These are phyloP conservation scores for Chytridiales sp. DNA, from an alignment of 371 early-diverging fungal species.

Conservation along the genomic window DNA sequence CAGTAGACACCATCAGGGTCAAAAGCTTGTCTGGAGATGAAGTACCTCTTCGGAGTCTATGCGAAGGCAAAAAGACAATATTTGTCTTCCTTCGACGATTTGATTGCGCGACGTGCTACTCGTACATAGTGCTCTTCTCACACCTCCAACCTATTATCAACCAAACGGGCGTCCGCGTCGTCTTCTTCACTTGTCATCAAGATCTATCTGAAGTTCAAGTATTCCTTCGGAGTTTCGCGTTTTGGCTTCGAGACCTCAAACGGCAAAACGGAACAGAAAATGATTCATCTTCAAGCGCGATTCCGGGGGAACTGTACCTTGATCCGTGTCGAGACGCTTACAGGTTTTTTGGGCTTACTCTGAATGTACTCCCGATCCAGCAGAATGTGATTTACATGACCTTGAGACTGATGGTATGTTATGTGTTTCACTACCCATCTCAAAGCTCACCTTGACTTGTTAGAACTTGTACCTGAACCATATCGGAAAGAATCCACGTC, in stretches of 20 bases:
- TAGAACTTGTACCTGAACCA: not conserved
- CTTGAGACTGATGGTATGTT: not conserved
- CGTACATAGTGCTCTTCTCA: slow-evolving; percentile 14
- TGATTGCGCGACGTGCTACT: slow-evolving; percentile 14
- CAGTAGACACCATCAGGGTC: not conserved
- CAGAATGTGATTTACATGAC: not conserved
- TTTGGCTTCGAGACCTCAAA: slow-evolving; percentile 7
- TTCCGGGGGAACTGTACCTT: slow-evolving; percentile 2
- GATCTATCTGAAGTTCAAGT: slow-evolving; percentile 16
- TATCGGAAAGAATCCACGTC: not conserved
- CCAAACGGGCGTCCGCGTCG: slow-evolving; percentile 4
- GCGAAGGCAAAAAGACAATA: not conserved
- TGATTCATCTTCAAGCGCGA: not conserved
- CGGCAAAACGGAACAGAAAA: not conserved
- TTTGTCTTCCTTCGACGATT: slow-evolving; percentile 16
- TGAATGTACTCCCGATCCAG: not conserved
- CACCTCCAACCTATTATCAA: slow-evolving; percentile 4
- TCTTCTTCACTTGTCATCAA: slow-evolving; percentile 19
- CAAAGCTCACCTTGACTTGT: no score
- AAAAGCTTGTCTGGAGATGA: slow-evolving; percentile 2
- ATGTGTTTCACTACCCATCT: not conserved
- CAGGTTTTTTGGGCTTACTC: slow-evolving; percentile 4
- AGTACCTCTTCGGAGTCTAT: slow-evolving; percentile 3
- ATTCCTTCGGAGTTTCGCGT: slow-evolving; percentile 12
- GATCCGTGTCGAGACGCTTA: slow-evolving; percentile 5